Conservation (phyloP, 2,329 filamentous ascomycete genomes). For the Trichoderma arundinaceum region DNA sequence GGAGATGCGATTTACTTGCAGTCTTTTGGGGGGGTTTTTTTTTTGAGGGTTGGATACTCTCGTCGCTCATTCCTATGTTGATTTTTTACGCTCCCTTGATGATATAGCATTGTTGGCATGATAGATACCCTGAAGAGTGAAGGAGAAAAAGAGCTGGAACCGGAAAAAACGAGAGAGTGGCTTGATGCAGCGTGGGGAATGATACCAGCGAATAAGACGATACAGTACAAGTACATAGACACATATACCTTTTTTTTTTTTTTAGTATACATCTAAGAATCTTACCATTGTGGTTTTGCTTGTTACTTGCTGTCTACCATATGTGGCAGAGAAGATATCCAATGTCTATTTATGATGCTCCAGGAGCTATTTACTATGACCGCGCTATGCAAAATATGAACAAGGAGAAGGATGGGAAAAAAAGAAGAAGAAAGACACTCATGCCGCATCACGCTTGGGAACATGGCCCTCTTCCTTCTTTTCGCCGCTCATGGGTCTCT, state of each 20-base stretch:
- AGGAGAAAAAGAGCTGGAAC: neutral
- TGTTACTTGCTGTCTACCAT: neutral
- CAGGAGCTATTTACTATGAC: neutral
- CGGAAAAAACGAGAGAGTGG: no score
- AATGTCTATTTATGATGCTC: neutral
- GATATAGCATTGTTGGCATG: conserved; percentile 27
- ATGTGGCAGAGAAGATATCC: neutral
- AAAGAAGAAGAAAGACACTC: neutral
- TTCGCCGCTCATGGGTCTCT: neutral
- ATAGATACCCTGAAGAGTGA: conserved; percentile 25
- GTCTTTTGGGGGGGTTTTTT: conserved; percentile 14
- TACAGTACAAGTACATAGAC: neutral
- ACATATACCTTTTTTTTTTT: neutral
- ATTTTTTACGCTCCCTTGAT: conserved; percentile 25
- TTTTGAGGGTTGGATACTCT: neutral
- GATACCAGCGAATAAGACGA: neutral
- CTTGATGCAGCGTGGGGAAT: neutral
- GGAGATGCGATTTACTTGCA: neutral
- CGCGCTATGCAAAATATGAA: neutral
- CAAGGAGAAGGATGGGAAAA: neutral
- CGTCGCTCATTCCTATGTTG: conserved; percentile 4
- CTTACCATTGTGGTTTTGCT: neutral
- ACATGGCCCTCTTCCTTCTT: neutral
- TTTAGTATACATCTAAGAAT: no score
- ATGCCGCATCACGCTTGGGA: neutral